phyloP scores from a whole-genome alignment of 169 alveolate species.

The Theileria orientalis region DNA sequence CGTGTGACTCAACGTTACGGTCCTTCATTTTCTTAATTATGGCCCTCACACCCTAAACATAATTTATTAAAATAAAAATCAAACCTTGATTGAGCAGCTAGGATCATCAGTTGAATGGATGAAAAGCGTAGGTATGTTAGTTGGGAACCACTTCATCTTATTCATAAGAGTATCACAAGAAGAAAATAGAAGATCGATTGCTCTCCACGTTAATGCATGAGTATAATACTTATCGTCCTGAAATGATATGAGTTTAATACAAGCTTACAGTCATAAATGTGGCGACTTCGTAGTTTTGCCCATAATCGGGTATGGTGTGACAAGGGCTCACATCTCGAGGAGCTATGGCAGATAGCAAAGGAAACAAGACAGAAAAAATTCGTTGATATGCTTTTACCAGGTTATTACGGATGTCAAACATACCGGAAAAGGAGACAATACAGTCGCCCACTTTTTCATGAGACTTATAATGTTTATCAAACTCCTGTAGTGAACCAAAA shows the following conservation, averaged over 20 bases:
- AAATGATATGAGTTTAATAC: background rate
- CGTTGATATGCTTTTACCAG: background rate
- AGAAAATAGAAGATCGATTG: constrained; percentile 7
- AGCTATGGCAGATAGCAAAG: background rate
- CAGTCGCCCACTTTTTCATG: constrained; percentile 54
- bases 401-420: constrained; percentile 43
- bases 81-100: constrained; percentile 29
- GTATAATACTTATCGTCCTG: background rate
- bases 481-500: constrained; percentile 38
- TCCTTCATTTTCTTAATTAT: background rate
- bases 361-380: background rate
- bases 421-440: constrained; percentile 63
- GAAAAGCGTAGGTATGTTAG: constrained; percentile 53
- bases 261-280: constrained; percentile 9
- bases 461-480: constrained; percentile 7
- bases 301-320: background rate
- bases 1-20: background rate
- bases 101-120: constrained; percentile 63
- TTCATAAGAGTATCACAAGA: constrained; percentile 43
- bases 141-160: constrained; percentile 34
- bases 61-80: background rate
- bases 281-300: background rate
- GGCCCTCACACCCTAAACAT: background rate
- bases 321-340: background rate
- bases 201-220: background rate